Evolutionary conservation across 129 eudicot species (phyloP).

Genomic region (Helianthus annuus): DNA sequence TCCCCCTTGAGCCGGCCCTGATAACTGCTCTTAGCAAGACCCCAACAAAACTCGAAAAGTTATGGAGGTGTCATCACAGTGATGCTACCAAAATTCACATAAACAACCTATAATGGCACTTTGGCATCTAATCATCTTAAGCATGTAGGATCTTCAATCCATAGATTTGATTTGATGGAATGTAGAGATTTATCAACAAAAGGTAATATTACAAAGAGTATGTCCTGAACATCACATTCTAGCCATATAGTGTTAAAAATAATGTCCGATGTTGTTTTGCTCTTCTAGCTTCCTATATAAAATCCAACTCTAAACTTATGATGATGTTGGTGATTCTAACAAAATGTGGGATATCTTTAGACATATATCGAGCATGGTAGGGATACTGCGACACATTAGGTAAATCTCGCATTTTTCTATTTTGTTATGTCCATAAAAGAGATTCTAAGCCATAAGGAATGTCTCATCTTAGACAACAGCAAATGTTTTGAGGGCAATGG

Average conservation of each 20-base stretch:
- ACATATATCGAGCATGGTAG: no score
- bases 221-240: constrained; percentile 17
- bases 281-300: constrained; percentile 13
- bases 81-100: constrained; percentile 51
- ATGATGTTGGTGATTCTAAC: no score
- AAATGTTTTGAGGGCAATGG: no score
- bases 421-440: not conserved
- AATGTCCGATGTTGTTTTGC: constrained; percentile 25
- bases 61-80: constrained; percentile 38
- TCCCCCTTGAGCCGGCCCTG: no score
- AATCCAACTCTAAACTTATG: constrained; percentile 4
- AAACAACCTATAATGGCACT: constrained; percentile 36
- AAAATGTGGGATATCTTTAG: no score
- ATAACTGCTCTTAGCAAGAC: constrained; percentile 29
- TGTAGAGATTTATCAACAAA: constrained; percentile 25
- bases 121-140: constrained; percentile 41
- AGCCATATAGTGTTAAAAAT: constrained; percentile 39
- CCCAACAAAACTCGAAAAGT: constrained; percentile 42
- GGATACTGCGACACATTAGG: no score
- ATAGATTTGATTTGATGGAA: constrained; percentile 40
- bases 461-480: no score
- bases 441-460: no score
- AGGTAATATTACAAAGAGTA: constrained; percentile 22
- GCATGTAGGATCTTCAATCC: constrained; percentile 42
- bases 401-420: no score